Percentiles rank a stretch among this genome's conserved stretches.
These are phyloP conservation scores for Coemansia sp. DNA, from an alignment of 192 early-diverging fungal species.

Conservation along the genomic window DNA sequence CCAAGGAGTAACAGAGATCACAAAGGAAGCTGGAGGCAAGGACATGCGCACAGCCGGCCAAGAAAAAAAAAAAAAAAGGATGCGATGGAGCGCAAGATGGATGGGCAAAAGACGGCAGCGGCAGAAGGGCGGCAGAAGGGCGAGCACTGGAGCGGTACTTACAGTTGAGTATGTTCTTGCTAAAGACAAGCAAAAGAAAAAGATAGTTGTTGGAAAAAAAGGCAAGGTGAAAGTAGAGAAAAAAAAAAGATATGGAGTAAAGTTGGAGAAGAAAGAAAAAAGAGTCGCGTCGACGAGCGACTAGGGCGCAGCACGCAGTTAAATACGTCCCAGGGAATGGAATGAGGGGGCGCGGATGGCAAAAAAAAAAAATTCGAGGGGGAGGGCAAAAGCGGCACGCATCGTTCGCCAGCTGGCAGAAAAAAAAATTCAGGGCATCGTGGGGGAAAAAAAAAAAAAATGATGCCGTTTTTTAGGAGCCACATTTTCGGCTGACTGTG, in stretches of 20 bases:
- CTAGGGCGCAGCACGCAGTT: slow-evolving; percentile 39
- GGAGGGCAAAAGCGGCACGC: background rate
- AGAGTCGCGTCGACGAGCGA: slow-evolving; percentile 4
- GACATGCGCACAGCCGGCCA: background rate
- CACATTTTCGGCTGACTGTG: no score
- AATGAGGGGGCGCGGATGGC: slow-evolving; percentile 1
- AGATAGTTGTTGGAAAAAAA: slow-evolving; percentile 2
- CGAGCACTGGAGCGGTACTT: slow-evolving; percentile 8
- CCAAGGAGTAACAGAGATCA: background rate
- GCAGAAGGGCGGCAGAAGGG: background rate
- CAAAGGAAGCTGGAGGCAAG: background rate
- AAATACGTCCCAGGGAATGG: slow-evolving; percentile 30
- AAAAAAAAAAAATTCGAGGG: slow-evolving; percentile 20
- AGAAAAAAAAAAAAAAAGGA: background rate
- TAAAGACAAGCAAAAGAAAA: slow-evolving; percentile 18
- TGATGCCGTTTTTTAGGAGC: no score
- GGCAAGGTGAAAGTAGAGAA: slow-evolving; percentile 11
- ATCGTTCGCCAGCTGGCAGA: background rate
- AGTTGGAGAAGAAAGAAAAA: slow-evolving; percentile 13
- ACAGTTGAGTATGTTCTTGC: slow-evolving; percentile 10
- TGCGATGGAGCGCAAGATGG: background rate
- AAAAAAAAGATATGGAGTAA: slow-evolving; percentile 26
- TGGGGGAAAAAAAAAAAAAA: background rate
- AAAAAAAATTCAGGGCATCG: slow-evolving; percentile 8
- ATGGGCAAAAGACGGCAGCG: slow-evolving; percentile 7